Base-by-base conservation (phyloP, 164 flowering plant species). In the Berberis thunbergii region DNA sequence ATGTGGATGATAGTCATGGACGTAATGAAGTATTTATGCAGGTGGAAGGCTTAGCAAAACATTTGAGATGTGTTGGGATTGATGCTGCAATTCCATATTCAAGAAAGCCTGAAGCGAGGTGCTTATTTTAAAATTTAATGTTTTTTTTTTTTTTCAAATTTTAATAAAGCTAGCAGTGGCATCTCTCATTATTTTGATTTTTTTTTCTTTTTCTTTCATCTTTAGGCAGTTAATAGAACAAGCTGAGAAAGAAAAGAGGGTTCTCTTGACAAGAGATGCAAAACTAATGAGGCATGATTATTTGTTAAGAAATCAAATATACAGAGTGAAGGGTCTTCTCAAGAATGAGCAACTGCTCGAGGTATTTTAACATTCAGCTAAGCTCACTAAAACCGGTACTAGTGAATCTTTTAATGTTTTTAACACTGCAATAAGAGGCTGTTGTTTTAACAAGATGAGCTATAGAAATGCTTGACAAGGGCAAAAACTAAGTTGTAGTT, bases 271-370 rank as follows among this genome's bases (percentile, higher is more conserved):
- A 8, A 82, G 97, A 55, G 97, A 94, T 73, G 82, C 87, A 26
- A 94, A 90, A 82, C 69, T 94, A 64, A 72, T 88, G 74, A 85
- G 84, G 68, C 86, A 91, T 60, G 87, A 76, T 1, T 89, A 87
- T 73, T 65, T 91, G 78, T 68, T 86, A 63, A 73, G 69, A 63
- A 84, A 80, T 78, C 98, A 90, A 78, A 76, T 88, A 53, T 94
- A 87, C 68, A 79, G 74, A 66, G 84, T 94, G 67, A 87, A 89
- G 69, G 91, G 73, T 71, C 93, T 86, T 75, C 83, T 87, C 7
- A 94, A 94, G 77, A 85, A 91, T 63, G 96, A 91, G 45, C 99
- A 94, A 77, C 78, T 94, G 7, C 81, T 83, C 54, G 99, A 94
- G 97, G 98, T 91, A 83, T 65, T 46, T 43, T 53, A 61, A 61